Base-by-base conservation (phyloP, 352 stramenopile species). In the Globisporangium viniferum region DNA sequence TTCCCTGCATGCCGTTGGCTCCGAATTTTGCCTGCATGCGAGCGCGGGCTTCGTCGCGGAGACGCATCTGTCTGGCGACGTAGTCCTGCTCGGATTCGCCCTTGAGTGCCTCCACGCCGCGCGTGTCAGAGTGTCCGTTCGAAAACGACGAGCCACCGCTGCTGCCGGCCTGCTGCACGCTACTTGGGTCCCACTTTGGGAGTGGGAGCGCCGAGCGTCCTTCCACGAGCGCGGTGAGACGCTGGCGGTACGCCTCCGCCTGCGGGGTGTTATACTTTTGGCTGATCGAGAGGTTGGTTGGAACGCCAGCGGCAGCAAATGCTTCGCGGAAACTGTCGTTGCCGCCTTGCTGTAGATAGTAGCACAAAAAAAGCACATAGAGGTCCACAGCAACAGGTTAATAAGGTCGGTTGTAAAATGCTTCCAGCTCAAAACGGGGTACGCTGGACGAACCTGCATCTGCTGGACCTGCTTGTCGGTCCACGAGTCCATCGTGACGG, bases 211-310 rank as follows among this genome's bases (percentile, higher is more conserved):
- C 68, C 15, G 77, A 22, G 6, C 75, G 79, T 29, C 84, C 84
- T 51, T 94, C 82, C 5, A 92, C 83, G n/a, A 90, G 73, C 4
- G 83, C 81, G 18, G 73, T 82, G 15, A 93, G 72, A 22, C 81
- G 74, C 48, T 76, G 73, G 67, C 87, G 87, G 69, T 92, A 94
- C 10, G 79, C 77, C 44, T 92, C 87, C 8, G 87, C 87, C 69
- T 94, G 87, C 1, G 87, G 84, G 44, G 87, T 91, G 78, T 93
- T 93, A 74, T 94, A 93, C 65, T 93, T 94, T 64, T 94, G 80
- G 48, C 75, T 81, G 65, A 93, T 93, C 15, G 80, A 91, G 9
- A 94, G 76, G n/a, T 73, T 79, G 12, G 71, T 87, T n/a, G 84
- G 87, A 5, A 94, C 87, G 27, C 87, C 84, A 10, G 82, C 84